Percentiles rank a stretch among this genome's conserved stretches.
These are phyloP conservation scores for Thalia dealbata DNA, from an alignment of 176 grass and related monocot species.

Conservation along the genomic window DNA sequence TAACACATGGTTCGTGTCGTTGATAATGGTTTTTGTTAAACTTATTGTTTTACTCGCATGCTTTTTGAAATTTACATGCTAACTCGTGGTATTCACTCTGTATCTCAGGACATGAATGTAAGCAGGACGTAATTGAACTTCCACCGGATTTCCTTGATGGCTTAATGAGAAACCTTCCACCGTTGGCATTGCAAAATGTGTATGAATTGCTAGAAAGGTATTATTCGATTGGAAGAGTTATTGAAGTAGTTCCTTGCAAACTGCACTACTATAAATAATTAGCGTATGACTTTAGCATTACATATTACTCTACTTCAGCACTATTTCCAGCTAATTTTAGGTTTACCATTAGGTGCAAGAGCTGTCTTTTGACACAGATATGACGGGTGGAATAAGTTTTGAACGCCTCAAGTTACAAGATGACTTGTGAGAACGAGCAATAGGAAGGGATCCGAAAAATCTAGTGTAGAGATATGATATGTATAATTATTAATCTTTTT, in stretches of 20 bases:
- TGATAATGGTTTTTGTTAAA: neutral
- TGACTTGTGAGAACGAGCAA: too few relatives aligned
- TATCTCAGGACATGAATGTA: conserved; percentile 26
- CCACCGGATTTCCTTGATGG: conserved; percentile 26
- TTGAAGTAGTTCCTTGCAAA: neutral
- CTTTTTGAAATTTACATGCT: neutral
- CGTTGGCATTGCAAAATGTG: conserved; percentile 42
- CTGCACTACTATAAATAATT: conserved; percentile 4
- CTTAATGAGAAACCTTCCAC: conserved; percentile 22
- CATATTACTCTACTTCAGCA: neutral
- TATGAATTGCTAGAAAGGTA: conserved; percentile 31
- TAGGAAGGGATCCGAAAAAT: too few relatives aligned
- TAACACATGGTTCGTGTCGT: conserved; percentile 19
- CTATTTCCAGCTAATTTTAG: neutral
- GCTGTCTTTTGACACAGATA: too few relatives aligned
- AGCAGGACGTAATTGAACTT: conserved; percentile 30
- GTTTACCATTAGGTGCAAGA: neutral
- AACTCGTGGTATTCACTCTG: neutral
- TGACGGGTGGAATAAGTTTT: too few relatives aligned
- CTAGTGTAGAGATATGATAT: too few relatives aligned
- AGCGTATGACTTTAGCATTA: neutral
- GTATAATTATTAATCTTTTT: too few relatives aligned
- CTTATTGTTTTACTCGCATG: neutral
- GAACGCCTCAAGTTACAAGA: too few relatives aligned
- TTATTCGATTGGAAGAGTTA: neutral